Conservation (phyloP, 495 filamentous ascomycete genomes). For the Penicillium roqueforti region DNA sequence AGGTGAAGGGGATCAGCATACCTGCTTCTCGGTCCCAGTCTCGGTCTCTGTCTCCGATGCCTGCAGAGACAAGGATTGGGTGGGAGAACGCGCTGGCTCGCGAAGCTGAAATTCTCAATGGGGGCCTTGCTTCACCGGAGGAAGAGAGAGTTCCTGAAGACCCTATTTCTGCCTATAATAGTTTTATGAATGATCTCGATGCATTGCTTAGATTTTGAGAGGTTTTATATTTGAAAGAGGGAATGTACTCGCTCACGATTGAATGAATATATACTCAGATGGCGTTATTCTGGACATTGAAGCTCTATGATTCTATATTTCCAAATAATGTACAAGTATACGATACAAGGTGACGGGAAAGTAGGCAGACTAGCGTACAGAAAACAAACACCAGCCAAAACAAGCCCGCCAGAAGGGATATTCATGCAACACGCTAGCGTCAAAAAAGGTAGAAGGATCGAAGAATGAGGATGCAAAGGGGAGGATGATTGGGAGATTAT, state of each 20-base stretch:
- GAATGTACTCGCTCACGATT: not conserved
- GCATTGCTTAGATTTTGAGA: conserved; percentile 13
- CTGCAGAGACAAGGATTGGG: not conserved
- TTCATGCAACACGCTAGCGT: conserved; percentile 22
- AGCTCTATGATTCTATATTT: conserved; percentile 8
- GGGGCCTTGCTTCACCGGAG: not conserved
- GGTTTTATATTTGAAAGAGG: not conserved
- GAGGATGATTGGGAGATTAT: not conserved
- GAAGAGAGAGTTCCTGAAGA: not conserved
- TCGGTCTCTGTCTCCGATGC: not conserved
- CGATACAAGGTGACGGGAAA: not conserved
- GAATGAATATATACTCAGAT: not conserved
- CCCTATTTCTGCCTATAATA: not conserved
- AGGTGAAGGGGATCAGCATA: not conserved
- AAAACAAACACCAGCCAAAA: conserved; percentile 10
- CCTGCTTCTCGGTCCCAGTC: not conserved
- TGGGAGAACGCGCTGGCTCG: not conserved
- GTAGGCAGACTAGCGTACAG: not conserved
- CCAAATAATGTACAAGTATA: conserved; percentile 10
- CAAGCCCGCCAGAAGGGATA: conserved; percentile 15
- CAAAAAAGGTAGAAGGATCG: conserved; percentile 5
- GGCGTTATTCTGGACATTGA: not conserved
- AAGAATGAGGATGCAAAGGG: not conserved
- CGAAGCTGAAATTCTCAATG: not conserved
- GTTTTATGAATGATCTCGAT: conserved; percentile 11